phyloP scores from a whole-genome alignment of 305 asterid species.

The Rubia tinctorum region DNA sequence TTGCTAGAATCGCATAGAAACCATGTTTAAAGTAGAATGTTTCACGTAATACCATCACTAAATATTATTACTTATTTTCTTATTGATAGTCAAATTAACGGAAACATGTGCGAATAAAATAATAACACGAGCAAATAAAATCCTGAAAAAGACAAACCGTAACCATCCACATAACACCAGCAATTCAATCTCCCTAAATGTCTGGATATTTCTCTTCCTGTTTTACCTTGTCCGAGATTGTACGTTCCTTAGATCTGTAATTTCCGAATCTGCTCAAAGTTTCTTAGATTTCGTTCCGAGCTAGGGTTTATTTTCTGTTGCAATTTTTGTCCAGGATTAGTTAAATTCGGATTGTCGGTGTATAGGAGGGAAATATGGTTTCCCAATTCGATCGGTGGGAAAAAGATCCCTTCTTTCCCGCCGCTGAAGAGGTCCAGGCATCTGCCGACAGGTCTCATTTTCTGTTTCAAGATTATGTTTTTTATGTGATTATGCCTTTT shows the following conservation, averaged over 20 bases:
- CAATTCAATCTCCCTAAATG: not conserved
- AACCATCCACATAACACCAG: not conserved
- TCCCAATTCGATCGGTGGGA: constrained; percentile 89
- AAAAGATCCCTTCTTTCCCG: constrained; percentile 87
- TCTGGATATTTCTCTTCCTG: not conserved
- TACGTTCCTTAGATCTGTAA: constrained; percentile 10
- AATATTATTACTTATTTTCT: no score
- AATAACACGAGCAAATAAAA: not conserved
- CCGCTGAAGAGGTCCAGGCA: constrained; percentile 96
- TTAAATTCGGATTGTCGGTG: not conserved
- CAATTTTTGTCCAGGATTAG: not conserved
- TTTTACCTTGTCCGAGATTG: not conserved
- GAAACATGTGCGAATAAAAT: no score
- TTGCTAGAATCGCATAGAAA: no score
- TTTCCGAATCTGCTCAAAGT: not conserved
- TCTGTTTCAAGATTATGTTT: not conserved
- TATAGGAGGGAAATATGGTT: constrained; percentile 37
- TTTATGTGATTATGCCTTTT: not conserved
- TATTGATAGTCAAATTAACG: no score
- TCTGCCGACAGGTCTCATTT: constrained; percentile 81
- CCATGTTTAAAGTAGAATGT: no score
- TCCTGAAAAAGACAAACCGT: constrained; percentile 2
- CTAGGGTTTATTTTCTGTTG: constrained; percentile 4
- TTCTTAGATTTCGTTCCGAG: constrained; percentile 4
- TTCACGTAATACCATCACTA: no score